These are phyloP conservation scores for Xylaria curta DNA, from an alignment of 495 filamentous ascomycete species.

Conservation along the genomic window DNA sequence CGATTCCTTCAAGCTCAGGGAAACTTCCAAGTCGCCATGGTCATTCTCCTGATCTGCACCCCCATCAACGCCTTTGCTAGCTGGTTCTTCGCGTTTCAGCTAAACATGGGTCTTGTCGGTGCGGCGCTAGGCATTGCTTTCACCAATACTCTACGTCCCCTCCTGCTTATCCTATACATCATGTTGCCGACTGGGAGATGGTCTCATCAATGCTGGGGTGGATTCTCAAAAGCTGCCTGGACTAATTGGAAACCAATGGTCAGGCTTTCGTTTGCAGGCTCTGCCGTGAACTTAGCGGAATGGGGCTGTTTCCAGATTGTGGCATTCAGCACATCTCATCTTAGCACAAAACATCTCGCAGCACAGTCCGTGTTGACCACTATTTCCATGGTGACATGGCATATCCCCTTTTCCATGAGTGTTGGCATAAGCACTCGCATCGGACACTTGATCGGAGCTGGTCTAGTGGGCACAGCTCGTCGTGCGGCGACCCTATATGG, in stretches of 20 bases:
- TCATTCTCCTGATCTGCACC: slow-evolving; percentile 71
- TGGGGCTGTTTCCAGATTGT: slow-evolving; percentile 64
- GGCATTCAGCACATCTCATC: slow-evolving; percentile 56
- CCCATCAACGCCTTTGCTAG: slow-evolving; percentile 76
- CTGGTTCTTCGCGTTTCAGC: slow-evolving; percentile 73
- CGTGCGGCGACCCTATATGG: slow-evolving; percentile 39
- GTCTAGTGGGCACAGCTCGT: slow-evolving; percentile 38
- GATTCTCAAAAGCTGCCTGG: slow-evolving; percentile 55
- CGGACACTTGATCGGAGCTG: slow-evolving; percentile 66
- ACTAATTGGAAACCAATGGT: slow-evolving; percentile 64
- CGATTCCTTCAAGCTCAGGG: slow-evolving; percentile 78
- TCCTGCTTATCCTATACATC: slow-evolving; percentile 58
- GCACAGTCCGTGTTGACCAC: slow-evolving; percentile 72
- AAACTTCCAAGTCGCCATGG: slow-evolving; percentile 69
- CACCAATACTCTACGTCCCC: slow-evolving; percentile 58
- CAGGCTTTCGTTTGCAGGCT: slow-evolving; percentile 60
- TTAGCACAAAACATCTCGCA: slow-evolving; percentile 59
- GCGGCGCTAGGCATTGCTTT: slow-evolving; percentile 62
- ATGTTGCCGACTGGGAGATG: slow-evolving; percentile 40
- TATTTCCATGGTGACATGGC: slow-evolving; percentile 65
- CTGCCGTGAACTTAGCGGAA: slow-evolving; percentile 63
- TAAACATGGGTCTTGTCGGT: slow-evolving; percentile 64
- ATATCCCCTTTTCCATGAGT: slow-evolving; percentile 71
- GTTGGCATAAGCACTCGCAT: slow-evolving; percentile 69
- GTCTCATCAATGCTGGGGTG: slow-evolving; percentile 61